Evolutionary conservation across 768 basidiomycete genomes (phyloP).

Genomic region (Multifurca ochricompacta): DNA sequence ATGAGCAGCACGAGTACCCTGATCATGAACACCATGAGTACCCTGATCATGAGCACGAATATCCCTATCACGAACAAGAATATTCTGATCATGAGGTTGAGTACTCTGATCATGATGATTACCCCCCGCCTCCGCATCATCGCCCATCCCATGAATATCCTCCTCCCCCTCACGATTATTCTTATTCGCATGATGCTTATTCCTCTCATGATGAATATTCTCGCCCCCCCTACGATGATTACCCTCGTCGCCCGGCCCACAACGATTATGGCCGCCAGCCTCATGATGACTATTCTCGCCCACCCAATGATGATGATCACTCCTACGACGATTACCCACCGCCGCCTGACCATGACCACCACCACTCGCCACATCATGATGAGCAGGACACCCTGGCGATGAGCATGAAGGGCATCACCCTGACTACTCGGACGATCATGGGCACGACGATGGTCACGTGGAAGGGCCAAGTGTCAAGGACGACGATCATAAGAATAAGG

Average conservation of each 20-base stretch:
- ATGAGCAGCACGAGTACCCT: neutral
- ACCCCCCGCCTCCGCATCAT: no score
- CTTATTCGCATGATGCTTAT: neutral
- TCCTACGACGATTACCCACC: neutral
- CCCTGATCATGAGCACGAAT: neutral
- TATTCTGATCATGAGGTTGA: neutral
- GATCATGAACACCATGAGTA: slow-evolving; percentile 1
- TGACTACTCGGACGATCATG: neutral
- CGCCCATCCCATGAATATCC: neutral
- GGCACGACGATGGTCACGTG: neutral
- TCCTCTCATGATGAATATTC: neutral
- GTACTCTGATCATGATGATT: neutral
- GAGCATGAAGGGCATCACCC: neutral
- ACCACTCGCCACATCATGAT: neutral
- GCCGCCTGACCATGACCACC: neutral
- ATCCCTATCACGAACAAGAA: neutral
- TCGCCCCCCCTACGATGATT: neutral
- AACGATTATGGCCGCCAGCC: neutral
- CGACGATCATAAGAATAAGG: neutral
- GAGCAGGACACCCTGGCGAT: neutral
- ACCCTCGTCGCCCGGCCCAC: neutral
- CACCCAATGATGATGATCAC: neutral
- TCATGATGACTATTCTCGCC: neutral
- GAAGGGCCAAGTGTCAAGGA: neutral
- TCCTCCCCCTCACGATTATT: neutral